These are phyloP conservation scores for Phyllosticta citrichinensis DNA, from an alignment of 2,329 filamentous ascomycete genomes.

Conservation along the genomic window DNA sequence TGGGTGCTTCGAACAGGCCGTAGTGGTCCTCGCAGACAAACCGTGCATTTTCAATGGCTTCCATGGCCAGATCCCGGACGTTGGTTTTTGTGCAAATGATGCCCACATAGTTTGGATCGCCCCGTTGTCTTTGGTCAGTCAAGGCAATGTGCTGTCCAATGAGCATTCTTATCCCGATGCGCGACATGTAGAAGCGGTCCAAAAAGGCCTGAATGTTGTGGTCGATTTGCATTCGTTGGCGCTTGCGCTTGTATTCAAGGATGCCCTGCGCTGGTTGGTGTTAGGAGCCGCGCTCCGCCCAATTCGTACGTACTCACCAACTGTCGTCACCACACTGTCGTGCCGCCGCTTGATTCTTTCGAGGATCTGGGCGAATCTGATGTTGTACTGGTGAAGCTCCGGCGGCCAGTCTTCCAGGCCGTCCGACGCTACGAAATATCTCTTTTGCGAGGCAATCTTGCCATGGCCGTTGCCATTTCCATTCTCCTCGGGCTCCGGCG, in stretches of 20 bases:
- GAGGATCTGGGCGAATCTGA: constrained; percentile 75
- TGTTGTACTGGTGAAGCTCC: constrained; percentile 89
- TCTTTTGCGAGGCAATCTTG: constrained; percentile 40
- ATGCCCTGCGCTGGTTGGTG: constrained; percentile 67
- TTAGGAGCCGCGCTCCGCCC: background rate
- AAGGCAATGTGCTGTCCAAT: constrained; percentile 97
- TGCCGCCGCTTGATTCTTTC: constrained; percentile 93
- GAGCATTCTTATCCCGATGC: constrained; percentile 97
- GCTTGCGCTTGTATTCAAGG: constrained; percentile 91
- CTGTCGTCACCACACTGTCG: constrained; percentile 94
- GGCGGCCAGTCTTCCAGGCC: constrained; percentile 85
- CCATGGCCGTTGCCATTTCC: constrained; percentile 41
- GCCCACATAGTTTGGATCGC: constrained; percentile 88
- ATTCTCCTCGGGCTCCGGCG: constrained; percentile 27
- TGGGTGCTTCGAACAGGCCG: constrained; percentile 90
- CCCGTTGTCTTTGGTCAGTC: constrained; percentile 81
- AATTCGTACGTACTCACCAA: constrained; percentile 34
- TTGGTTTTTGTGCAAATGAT: constrained; percentile 99
- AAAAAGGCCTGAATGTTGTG: constrained; percentile 95
- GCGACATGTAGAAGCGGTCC: constrained; percentile 99
- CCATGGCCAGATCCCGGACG: constrained; percentile 84
- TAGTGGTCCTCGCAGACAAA: constrained; percentile 99
- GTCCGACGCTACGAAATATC: constrained; percentile 89
- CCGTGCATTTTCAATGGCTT: constrained; percentile 97
- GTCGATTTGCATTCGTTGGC: constrained; percentile 97